phyloP scores from a whole-genome alignment of 768 basidiomycete species.

The Mycena albidolilacea region DNA sequence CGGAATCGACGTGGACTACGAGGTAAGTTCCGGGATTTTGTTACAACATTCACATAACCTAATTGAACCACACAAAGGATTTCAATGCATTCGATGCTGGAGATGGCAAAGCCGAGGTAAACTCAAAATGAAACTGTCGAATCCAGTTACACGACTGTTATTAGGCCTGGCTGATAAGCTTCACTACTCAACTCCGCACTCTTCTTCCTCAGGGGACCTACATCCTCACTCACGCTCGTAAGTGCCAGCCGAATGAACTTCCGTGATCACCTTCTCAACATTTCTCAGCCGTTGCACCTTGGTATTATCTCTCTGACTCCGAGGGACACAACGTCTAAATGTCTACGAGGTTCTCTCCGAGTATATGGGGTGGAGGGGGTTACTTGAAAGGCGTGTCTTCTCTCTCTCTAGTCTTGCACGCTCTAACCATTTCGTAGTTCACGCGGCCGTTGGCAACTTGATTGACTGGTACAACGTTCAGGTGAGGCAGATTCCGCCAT shows the following conservation, averaged over 20 bases:
- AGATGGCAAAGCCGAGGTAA: conserved; percentile 29
- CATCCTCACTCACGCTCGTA: conserved; percentile 71
- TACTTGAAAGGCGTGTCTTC: conserved; percentile 55
- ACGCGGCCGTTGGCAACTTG: conserved; percentile 64
- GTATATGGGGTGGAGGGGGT: conserved; percentile 62
- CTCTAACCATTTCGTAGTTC: conserved; percentile 47
- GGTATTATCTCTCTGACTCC: conserved; percentile 49
- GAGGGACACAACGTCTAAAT: background rate
- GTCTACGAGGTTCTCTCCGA: conserved; percentile 57
- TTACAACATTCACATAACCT: too few relatives aligned
- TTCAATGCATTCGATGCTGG: conserved; percentile 61
- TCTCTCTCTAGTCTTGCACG: too few relatives aligned
- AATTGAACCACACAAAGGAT: conserved; percentile 55
- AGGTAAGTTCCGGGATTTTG: conserved; percentile 48
- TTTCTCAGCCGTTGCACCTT: conserved; percentile 62
- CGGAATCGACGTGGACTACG: conserved; percentile 84
- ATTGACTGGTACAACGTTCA: conserved; percentile 79
- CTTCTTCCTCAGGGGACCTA: conserved; percentile 65
- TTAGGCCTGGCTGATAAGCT: conserved; percentile 68
- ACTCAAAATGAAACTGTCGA: conserved; percentile 47
- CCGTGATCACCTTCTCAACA: background rate
- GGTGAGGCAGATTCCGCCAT: conserved; percentile 51
- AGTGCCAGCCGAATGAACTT: conserved; percentile 39
- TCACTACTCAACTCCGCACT: conserved; percentile 65
- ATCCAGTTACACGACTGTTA: conserved; percentile 47